Evolutionary conservation across 768 basidiomycete genomes (phyloP).

Genomic region (Vararia minispora): DNA sequence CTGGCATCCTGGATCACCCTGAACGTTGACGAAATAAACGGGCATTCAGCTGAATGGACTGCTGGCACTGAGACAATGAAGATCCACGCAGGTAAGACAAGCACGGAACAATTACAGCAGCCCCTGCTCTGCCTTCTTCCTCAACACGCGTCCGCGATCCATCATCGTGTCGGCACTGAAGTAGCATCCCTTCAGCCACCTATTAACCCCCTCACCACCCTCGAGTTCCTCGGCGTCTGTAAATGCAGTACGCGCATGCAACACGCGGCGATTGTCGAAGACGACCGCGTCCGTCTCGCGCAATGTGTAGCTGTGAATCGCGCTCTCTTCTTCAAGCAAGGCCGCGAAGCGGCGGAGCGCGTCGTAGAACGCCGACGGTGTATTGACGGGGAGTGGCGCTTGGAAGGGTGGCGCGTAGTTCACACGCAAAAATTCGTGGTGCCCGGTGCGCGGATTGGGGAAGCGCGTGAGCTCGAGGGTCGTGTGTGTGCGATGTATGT

Average conservation of each 20-base stretch:
- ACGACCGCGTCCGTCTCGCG: slow-evolving; percentile 77
- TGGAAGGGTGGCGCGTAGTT: slow-evolving; percentile 97
- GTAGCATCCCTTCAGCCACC: slow-evolving; percentile 91
- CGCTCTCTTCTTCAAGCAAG: slow-evolving; percentile 39
- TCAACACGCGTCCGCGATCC: slow-evolving; percentile 47
- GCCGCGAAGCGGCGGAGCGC: slow-evolving; percentile 53
- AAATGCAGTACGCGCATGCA: slow-evolving; percentile 84
- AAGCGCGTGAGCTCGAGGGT: slow-evolving; percentile 52
- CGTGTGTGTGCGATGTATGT: slow-evolving; percentile 59
- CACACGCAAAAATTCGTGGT: slow-evolving; percentile 42
- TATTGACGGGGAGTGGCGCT: slow-evolving; percentile 53
- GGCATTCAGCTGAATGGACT: no score
- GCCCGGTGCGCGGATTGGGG: background rate
- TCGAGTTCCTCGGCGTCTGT: slow-evolving; percentile 21
- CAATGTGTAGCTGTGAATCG: slow-evolving; percentile 53
- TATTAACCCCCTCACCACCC: slow-evolving; percentile 36
- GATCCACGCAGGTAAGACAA: no score
- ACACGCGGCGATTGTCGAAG: slow-evolving; percentile 85
- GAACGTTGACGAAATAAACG: no score
- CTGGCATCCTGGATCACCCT: no score
- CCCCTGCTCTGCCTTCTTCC: slow-evolving; percentile 12
- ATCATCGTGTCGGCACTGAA: slow-evolving; percentile 55
- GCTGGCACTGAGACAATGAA: no score
- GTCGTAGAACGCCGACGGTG: slow-evolving; percentile 44
- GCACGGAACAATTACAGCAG: no score